Evolutionary conservation across 176 grass and related monocot genomes (phyloP).

Genomic region (Rhynchospora tenuis): DNA sequence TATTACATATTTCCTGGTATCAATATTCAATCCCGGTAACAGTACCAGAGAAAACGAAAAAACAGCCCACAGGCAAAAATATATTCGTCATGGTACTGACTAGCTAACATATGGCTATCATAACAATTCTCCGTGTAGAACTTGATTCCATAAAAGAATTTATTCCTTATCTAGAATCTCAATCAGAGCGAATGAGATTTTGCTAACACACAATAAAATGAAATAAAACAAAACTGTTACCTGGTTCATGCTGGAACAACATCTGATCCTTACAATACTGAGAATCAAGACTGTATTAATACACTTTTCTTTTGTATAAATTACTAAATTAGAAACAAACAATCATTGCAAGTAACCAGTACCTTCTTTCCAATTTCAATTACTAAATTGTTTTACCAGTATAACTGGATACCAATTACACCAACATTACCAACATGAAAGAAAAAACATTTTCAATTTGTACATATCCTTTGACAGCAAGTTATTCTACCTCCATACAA

Average conservation of each 20-base stretch:
- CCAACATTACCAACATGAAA: background rate
- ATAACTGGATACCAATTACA: background rate
- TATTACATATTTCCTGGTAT: too few relatives aligned
- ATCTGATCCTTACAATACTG: background rate
- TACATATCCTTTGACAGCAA: background rate
- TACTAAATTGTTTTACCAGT: background rate
- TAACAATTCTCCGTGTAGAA: background rate
- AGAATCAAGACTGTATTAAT: background rate
- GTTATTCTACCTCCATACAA: background rate
- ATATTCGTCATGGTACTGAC: too few relatives aligned
- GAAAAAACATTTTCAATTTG: background rate
- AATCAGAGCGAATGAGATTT: background rate
- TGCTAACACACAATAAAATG: too few relatives aligned
- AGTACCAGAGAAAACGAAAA: too few relatives aligned
- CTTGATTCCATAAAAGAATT: background rate
- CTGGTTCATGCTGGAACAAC: background rate
- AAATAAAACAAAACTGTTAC: background rate
- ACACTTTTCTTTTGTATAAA: background rate
- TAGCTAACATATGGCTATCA: too few relatives aligned
- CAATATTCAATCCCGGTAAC: too few relatives aligned
- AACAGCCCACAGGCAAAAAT: too few relatives aligned
- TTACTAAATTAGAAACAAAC: background rate
- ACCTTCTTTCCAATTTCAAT: background rate
- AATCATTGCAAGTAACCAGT: background rate
- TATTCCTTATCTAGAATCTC: background rate